phyloP scores from a whole-genome alignment of 2,329 filamentous ascomycete species.

The Monilinia fructicola region DNA sequence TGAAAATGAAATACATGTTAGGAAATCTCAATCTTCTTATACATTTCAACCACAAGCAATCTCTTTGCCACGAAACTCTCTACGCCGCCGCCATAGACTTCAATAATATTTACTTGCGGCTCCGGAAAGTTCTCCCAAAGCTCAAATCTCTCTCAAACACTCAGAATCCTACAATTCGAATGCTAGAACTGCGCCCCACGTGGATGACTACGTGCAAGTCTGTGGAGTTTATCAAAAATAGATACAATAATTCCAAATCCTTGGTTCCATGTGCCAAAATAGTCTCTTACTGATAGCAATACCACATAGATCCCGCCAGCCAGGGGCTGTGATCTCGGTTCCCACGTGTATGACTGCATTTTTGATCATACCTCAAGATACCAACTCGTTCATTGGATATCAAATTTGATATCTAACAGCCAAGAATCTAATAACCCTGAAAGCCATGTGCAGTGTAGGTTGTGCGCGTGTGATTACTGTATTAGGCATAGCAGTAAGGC shows the following conservation, averaged over 20 bases:
- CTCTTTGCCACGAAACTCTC: not conserved
- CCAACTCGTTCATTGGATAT: not conserved
- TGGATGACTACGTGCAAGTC: slow-evolving; percentile 6
- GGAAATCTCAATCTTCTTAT: slow-evolving; percentile 9
- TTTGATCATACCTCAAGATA: slow-evolving; percentile 9
- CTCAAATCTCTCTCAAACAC: not conserved
- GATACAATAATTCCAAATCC: slow-evolving; percentile 8
- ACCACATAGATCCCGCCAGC: not conserved
- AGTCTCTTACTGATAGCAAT: not conserved
- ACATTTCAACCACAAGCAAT: not conserved
- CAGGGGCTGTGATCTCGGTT: slow-evolving; percentile 9
- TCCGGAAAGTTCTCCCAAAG: not conserved
- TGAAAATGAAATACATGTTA: not conserved
- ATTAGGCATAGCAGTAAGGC: not conserved
- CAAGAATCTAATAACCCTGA: not conserved
- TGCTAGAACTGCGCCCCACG: not conserved
- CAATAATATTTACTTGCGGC: not conserved
- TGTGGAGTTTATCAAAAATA: slow-evolving; percentile 10
- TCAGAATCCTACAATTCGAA: slow-evolving; percentile 5
- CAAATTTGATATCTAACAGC: not conserved
- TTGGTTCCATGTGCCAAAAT: not conserved
- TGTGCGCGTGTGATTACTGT: not conserved
- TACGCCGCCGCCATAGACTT: not conserved
- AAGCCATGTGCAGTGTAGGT: slow-evolving; percentile 7
- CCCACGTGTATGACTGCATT: slow-evolving; percentile 18